Percentiles rank a stretch among this genome's conserved stretches.
Conservation (phyloP, 2,329 filamentous ascomycete genomes). For the Coniochaeta hoffmannii region DNA sequence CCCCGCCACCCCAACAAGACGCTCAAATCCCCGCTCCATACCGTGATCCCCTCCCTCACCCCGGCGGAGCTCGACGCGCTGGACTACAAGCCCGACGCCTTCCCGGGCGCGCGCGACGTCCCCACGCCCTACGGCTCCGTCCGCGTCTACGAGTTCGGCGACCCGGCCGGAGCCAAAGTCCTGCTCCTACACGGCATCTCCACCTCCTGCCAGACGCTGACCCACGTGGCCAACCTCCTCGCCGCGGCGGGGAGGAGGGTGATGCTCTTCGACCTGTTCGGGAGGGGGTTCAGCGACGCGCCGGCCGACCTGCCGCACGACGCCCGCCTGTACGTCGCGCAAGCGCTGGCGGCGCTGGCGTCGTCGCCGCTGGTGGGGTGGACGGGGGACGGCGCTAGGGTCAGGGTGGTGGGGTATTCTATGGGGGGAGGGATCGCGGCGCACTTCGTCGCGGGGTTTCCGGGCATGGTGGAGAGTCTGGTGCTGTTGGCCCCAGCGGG, state of each 20-base stretch:
- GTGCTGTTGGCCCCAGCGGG: conserved; percentile 75
- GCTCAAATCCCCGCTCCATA: conserved; percentile 16
- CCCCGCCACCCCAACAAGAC: conserved; percentile 13
- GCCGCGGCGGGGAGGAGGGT: conserved; percentile 59
- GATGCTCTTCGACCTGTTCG: conserved; percentile 71
- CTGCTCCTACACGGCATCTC: conserved; percentile 78
- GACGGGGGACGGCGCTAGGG: conserved; percentile 44
- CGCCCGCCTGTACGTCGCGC: conserved; percentile 62
- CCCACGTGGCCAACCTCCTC: conserved; percentile 58
- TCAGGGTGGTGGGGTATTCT: conserved; percentile 72
- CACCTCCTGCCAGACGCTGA: conserved; percentile 69
- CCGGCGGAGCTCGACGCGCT: conserved; percentile 16
- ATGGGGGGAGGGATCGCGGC: conserved; percentile 73
- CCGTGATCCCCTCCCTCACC: conserved; percentile 15
- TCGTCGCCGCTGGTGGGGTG: conserved; percentile 64
- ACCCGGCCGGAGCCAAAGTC: conserved; percentile 63
- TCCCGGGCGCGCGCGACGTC: conserved; percentile 69
- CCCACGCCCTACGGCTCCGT: conserved; percentile 67
- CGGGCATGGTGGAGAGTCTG: conserved; percentile 59
- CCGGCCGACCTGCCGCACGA: conserved; percentile 64
- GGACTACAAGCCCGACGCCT: conserved; percentile 57
- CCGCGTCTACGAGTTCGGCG: conserved; percentile 77
- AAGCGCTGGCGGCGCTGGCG: conserved; percentile 62
- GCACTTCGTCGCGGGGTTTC: conserved; percentile 67
- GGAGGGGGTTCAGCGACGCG: conserved; percentile 59